A percentile compares a stretch with the other conserved stretches of the same genome.
These are phyloP conservation scores for Cystobasidiaceae sp. DNA, from an alignment of 1,284 basidiomycete species.

Conservation along the genomic window DNA sequence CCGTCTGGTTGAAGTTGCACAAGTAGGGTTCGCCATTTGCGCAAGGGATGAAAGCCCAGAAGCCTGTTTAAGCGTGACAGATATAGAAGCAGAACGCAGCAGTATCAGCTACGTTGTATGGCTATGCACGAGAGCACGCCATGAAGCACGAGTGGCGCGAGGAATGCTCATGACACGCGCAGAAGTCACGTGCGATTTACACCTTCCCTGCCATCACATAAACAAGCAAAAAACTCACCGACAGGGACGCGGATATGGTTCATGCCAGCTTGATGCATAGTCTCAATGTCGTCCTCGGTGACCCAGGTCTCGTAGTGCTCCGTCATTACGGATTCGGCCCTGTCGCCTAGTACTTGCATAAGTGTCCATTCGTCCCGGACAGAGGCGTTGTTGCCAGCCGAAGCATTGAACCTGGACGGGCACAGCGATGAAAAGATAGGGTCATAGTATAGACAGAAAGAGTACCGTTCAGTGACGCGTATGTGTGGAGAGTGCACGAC, in stretches of 20 bases:
- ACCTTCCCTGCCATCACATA: too few species aligned
- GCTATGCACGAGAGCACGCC: too few species aligned
- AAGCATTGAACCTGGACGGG: constrained; percentile 45
- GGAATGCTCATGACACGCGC: too few species aligned
- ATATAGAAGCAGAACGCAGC: not conserved
- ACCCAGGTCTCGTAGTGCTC: constrained; percentile 48
- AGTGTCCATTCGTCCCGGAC: constrained; percentile 47
- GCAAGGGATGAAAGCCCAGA: constrained; percentile 43
- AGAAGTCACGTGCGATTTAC: too few species aligned
- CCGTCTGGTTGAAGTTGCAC: constrained; percentile 40
- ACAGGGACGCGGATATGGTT: constrained; percentile 5
- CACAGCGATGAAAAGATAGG: too few species aligned
- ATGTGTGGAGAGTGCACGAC: too few species aligned
- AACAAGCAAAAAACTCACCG: not conserved
- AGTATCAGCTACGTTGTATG: too few species aligned
- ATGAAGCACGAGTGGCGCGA: too few species aligned
- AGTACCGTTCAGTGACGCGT: too few species aligned
- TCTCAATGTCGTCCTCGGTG: constrained; percentile 48
- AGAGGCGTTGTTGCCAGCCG: constrained; percentile 36
- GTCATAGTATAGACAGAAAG: too few species aligned
- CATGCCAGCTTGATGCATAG: constrained; percentile 38
- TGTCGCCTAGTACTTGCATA: constrained; percentile 41
- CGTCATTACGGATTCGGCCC: constrained; percentile 36
- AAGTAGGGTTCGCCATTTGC: constrained; percentile 40
- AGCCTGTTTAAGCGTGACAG: constrained; percentile 45